Conservation (phyloP, 352 stramenopile species). For the Globisporangium recalcitrans region DNA sequence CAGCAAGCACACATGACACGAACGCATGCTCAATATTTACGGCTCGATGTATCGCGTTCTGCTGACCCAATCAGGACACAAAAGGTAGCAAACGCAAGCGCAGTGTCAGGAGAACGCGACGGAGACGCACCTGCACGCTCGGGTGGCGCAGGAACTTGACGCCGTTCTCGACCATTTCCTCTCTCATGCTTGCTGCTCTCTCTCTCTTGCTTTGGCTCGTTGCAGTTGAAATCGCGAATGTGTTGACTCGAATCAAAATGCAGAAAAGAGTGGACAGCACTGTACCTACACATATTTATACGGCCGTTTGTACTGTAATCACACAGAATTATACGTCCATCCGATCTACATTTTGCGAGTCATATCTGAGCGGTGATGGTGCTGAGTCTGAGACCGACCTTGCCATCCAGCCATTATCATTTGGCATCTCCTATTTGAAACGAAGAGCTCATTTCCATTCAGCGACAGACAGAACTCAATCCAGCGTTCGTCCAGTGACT, state of each 20-base stretch:
- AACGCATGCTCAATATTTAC: neutral
- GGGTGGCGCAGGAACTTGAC: constrained; percentile 81
- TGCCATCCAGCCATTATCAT: constrained; percentile 9
- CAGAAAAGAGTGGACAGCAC: neutral
- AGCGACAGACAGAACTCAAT: neutral
- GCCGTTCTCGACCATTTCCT: constrained; percentile 75
- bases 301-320: neutral
- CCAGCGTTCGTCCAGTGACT: neutral
- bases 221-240: constrained; percentile 10
- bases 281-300: neutral
- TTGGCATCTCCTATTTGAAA: constrained; percentile 1
- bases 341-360: neutral
- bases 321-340: constrained; percentile 5
- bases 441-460: neutral
- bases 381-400: constrained; percentile 10
- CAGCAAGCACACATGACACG: neutral
- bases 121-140: constrained; percentile 55
- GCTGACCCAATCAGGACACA: neutral
- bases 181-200: constrained; percentile 23
- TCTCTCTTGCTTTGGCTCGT: constrained; percentile 4
- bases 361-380: neutral
- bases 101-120: neutral
- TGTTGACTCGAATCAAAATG: constrained; percentile 15
- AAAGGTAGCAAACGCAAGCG: neutral
- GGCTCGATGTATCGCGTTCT: neutral